Evolutionary conservation across 345 rosid genomes (phyloP).

Genomic region (Balakata baccata): DNA sequence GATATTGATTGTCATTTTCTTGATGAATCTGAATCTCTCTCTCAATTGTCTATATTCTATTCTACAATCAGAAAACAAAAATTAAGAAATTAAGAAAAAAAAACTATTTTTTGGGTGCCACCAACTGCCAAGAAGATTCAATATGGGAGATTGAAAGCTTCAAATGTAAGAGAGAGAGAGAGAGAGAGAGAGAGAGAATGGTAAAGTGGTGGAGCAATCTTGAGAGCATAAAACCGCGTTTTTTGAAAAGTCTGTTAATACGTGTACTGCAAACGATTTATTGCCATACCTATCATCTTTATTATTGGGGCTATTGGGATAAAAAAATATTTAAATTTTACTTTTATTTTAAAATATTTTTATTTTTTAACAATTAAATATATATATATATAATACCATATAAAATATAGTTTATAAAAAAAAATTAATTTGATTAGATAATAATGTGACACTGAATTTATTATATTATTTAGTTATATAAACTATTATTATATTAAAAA

Average conservation of each 20-base stretch:
- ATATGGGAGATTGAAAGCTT: conserved; percentile 23
- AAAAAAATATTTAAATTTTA: too few species aligned
- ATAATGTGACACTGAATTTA: too few species aligned
- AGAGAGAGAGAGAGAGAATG: conserved; percentile 6
- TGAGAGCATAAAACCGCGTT: conserved; percentile 25
- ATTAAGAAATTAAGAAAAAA: neutral
- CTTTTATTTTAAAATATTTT: too few species aligned
- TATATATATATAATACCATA: too few species aligned
- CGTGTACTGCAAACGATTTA: conserved; percentile 10
- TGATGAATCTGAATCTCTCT: conserved; percentile 4
- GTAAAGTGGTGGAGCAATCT: neutral
- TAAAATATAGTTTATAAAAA: too few species aligned
- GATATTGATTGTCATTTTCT: conserved; percentile 18
- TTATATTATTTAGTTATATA: too few species aligned
- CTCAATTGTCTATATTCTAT: neutral
- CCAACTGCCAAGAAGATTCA: conserved; percentile 15
- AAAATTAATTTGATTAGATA: too few species aligned
- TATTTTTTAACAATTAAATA: too few species aligned
- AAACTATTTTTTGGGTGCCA: neutral
- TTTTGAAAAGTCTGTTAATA: conserved; percentile 25
- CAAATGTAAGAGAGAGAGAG: conserved; percentile 13
- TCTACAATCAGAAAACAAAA: neutral
- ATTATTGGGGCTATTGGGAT: too few species aligned
- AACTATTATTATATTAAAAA: too few species aligned
- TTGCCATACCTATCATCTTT: neutral